Evolutionary conservation across 805 yeast genomes (phyloP), one percentile per base, ranked within the genome.

Genomic region (Saturnispora mendoncae): DNA sequence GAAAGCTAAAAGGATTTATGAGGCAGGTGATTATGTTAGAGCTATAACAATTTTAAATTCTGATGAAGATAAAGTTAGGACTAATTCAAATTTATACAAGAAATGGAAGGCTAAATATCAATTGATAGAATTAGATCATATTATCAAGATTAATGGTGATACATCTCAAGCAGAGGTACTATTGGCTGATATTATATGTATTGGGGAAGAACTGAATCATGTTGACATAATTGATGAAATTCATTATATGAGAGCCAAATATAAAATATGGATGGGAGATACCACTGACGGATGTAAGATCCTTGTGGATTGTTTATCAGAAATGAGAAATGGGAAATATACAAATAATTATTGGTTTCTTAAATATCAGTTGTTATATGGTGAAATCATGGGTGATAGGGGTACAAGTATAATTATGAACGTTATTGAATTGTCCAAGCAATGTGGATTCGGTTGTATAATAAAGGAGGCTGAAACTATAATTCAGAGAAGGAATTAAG

Each of bases 301-400:
- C 8, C 40, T 53, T 8, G 48, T 55, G n/a, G 35, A 48, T 39
- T 49, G 46, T 32, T 14, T 59, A 27, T n/a, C 49, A 10, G 36
- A 42, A 2, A 45, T 59, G 46, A 48, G 52, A 38, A 48, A 46
- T 36, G 13, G 52, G 52, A 27, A 44, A 58, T 3, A 45, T 49
- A 6, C 51, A 54, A 71, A 72, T 47, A 60, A 65, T 25, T 64
- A 60, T 37, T 69, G 74, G 65, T 62, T 63, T 28, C 57, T 76
- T 18, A 65, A 65, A 50, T 66, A 71, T 42, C 72, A 67, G 36
- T 49, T 76, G 9, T 50, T 76, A 38, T 71, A 72, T 49, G 67
- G 75, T 33, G 51, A 60, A 12, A 62, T 75, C 1, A 39, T 39
- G 42, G 38, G 33, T n/a, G 19, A 33, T 10, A 26, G 42, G 21